Base-by-base conservation (phyloP, 768 basidiomycete genomes). In the Phlebiopsis gigantea region DNA sequence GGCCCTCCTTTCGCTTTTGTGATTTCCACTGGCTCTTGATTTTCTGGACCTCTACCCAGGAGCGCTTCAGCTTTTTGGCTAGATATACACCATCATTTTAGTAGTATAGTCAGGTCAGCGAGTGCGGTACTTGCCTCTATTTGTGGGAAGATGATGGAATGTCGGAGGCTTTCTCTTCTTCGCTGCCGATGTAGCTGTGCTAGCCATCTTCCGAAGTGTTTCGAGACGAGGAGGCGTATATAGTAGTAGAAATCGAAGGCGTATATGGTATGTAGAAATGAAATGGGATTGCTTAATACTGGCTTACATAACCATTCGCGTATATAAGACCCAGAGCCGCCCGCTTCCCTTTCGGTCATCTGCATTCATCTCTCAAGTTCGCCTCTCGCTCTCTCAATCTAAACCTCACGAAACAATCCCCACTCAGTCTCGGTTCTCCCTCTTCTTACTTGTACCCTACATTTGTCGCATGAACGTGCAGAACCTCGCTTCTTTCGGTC, bases 401-500 rank as follows among this genome's bases (percentile, higher is more conserved):
- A 71, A 53, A 55, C 60, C 68, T 65, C 61, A 29, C 21, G 25
- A 39, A 51, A 61, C 67, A 62, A 66, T 73, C 76, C 68, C 73
- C 69, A 74, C 79, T 79, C 78, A 81, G 71, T 71, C 65, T 70
- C 75, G 63, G 69, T 56, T 60, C 54, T 30, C 51, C 66, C 69
- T 70, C 71, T 72, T 66, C 71, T 28, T 55, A 52, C 51, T 59
- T 53, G 47, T 50, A 53, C 53, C 46, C 52, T 56, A 56, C 57
- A 56, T 57, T 75, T 79, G 76, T 90, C 87, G 88, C 87, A 93
- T 93, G 90, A 93, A 80, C 88, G 86, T 92, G 75, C 89, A 93
- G 85, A 92, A 93, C 72, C 84, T 93, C 71, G 86, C 81, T 76
- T 78, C 86, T 71, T 84, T 83, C 74, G 90, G 91, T 90, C 55